These are phyloP conservation scores for Lactarius akahatsu DNA, from an alignment of 768 basidiomycete genomes.

Conservation along the genomic window DNA sequence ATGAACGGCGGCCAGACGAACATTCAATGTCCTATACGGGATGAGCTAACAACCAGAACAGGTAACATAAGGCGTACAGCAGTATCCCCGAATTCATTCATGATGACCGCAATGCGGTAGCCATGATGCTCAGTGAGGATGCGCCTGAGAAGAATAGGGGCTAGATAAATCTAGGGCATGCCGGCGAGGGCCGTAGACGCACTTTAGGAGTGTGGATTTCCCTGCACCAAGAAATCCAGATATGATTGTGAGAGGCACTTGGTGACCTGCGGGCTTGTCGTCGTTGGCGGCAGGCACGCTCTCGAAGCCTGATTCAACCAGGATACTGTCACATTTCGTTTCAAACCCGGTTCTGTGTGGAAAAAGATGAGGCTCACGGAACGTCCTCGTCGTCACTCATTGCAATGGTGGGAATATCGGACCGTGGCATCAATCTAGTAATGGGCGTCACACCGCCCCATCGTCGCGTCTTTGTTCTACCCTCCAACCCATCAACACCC, in stretches of 20 bases:
- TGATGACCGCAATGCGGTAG: conserved; percentile 94
- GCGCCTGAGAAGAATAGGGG: conserved; percentile 46
- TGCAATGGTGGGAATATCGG: neutral
- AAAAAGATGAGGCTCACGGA: conserved; percentile 16
- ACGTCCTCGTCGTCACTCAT: conserved; percentile 25
- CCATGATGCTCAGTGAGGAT: conserved; percentile 94
- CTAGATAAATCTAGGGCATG: neutral
- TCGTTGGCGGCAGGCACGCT: neutral
- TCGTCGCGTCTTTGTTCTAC: conserved; percentile 11
- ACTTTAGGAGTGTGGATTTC: conserved; percentile 90
- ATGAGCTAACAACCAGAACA: conserved; percentile 27
- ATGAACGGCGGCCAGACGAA: conserved; percentile 35
- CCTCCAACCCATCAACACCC: neutral
- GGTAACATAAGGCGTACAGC: conserved; percentile 52
- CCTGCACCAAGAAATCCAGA: conserved; percentile 95
- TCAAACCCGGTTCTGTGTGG: neutral
- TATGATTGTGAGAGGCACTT: conserved; percentile 88
- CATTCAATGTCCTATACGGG: conserved; percentile 84
- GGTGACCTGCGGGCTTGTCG: conserved; percentile 25
- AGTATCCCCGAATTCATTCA: conserved; percentile 98
- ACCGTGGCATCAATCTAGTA: conserved; percentile 7
- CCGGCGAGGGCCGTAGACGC: conserved; percentile 30
- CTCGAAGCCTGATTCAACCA: conserved; percentile 14
- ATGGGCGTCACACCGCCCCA: conserved; percentile 3
- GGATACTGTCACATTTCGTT: conserved; percentile 2